phyloP scores from a whole-genome alignment of 208 protist species.

The Plasmodiophora brassicae region DNA sequence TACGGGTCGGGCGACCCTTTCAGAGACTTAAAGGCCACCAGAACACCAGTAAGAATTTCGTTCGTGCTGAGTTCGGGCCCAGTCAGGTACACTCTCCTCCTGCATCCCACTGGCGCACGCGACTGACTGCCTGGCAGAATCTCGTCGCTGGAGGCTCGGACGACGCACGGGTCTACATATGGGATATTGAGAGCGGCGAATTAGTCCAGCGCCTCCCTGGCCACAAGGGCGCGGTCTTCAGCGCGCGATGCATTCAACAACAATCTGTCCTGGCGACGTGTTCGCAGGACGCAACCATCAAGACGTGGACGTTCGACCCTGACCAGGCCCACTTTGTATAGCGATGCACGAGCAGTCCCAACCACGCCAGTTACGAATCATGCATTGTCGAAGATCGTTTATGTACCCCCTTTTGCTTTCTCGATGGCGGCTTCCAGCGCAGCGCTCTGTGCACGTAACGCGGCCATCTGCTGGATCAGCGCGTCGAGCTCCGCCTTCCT shows the following conservation, averaged over 20 bases:
- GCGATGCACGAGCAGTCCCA: background rate
- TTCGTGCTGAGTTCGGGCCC: slow-evolving; percentile 59
- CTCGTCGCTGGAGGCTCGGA: slow-evolving; percentile 63
- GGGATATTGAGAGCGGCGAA: slow-evolving; percentile 62
- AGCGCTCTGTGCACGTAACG: background rate
- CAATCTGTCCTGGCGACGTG: background rate
- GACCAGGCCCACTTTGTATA: background rate
- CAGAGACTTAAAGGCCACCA: slow-evolving; percentile 67
- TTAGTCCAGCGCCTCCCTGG: slow-evolving; percentile 60
- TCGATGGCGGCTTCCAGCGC: background rate
- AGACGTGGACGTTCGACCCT: background rate
- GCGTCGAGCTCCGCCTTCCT: background rate
- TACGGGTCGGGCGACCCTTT: slow-evolving; percentile 59
- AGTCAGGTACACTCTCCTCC: slow-evolving; percentile 36
- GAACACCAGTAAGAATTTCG: slow-evolving; percentile 71
- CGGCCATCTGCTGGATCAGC: background rate
- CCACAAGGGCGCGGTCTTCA: slow-evolving; percentile 48
- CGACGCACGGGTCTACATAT: slow-evolving; percentile 65
- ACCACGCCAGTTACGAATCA: background rate
- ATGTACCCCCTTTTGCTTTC: background rate
- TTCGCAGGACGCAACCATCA: slow-evolving; percentile 17
- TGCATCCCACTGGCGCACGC: background rate
- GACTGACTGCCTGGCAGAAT: background rate
- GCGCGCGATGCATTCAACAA: background rate
- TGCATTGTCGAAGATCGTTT: background rate